phyloP scores from a whole-genome alignment of 1,284 basidiomycete genomes.

The Chalciporus sp. region DNA sequence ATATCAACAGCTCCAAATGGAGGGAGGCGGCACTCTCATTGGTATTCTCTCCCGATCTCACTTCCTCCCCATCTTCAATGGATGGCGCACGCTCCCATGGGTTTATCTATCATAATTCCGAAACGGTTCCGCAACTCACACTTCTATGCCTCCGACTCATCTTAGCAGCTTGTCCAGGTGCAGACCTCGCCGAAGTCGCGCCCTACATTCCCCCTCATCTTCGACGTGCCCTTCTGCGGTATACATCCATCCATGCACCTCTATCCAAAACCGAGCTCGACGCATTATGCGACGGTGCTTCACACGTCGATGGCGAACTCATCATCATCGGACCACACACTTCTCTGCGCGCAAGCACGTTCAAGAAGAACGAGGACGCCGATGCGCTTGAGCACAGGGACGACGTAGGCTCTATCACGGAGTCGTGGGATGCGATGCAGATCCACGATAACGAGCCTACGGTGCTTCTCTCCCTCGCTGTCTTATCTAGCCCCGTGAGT shows the following conservation, averaged over 20 bases:
- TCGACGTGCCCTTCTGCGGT: slow-evolving; percentile 55
- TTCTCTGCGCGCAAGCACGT: slow-evolving; percentile 44
- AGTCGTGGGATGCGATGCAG: slow-evolving; percentile 26
- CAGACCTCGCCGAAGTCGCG: slow-evolving; percentile 44
- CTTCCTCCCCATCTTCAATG: slow-evolving; percentile 4
- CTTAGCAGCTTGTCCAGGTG: slow-evolving; percentile 25
- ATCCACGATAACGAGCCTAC: slow-evolving; percentile 22
- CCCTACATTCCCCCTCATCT: slow-evolving; percentile 59
- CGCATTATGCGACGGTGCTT: slow-evolving; percentile 47
- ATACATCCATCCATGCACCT: slow-evolving; percentile 57
- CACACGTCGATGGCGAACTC: slow-evolving; percentile 62
- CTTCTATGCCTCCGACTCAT: slow-evolving; percentile 44
- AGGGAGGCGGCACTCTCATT: slow-evolving; percentile 55
- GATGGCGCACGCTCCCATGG: neutral
- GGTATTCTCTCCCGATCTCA: slow-evolving; percentile 37
- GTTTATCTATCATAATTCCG: slow-evolving; percentile 13
- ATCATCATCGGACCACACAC: slow-evolving; percentile 59
- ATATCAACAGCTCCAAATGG: slow-evolving; percentile 43
- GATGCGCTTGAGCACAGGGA: neutral
- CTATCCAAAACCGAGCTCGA: slow-evolving; percentile 50
- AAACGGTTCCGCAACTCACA: slow-evolving; percentile 47
- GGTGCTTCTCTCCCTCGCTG: slow-evolving; percentile 42
- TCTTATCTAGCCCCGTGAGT: slow-evolving; percentile 40
- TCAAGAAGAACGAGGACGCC: slow-evolving; percentile 27
- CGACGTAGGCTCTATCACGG: neutral